Evolutionary conservation across 768 basidiomycete genomes (phyloP).

Genomic region (Coprinopsis strossmayeri): DNA sequence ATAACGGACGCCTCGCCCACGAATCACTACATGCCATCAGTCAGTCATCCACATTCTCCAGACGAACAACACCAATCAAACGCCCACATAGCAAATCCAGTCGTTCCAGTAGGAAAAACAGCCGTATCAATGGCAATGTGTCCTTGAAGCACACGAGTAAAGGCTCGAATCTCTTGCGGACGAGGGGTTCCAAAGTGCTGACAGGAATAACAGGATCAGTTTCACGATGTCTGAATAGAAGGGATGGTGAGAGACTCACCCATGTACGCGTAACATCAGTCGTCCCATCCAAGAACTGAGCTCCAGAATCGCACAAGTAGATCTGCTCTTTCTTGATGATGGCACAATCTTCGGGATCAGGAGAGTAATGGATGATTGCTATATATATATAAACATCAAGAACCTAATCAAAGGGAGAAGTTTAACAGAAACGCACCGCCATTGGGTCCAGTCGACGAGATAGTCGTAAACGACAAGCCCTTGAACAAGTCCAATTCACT

Average conservation of each 20-base stretch:
- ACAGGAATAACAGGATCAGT: background rate
- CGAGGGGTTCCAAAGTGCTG: constrained; percentile 88
- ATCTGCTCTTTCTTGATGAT: constrained; percentile 64
- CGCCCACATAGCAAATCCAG: constrained; percentile 43
- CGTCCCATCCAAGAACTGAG: constrained; percentile 88
- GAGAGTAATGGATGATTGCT: constrained; percentile 94
- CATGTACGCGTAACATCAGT: constrained; percentile 92
- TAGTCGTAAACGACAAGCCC: constrained; percentile 88
- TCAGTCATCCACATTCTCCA: too few species aligned
- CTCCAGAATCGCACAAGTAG: constrained; percentile 74
- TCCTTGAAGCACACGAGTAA: constrained; percentile 88
- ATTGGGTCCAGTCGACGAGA: constrained; percentile 90
- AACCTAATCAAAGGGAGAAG: background rate
- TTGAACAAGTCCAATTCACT: constrained; percentile 77
- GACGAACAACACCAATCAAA: background rate
- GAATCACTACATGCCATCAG: constrained; percentile 74
- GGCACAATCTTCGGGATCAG: constrained; percentile 67
- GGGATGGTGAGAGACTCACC: constrained; percentile 34
- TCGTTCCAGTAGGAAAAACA: constrained; percentile 76
- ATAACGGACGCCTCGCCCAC: constrained; percentile 71
- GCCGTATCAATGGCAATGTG: constrained; percentile 86
- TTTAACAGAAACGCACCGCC: constrained; percentile 69
- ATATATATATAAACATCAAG: background rate
- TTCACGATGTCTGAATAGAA: background rate
- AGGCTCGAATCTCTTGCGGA: constrained; percentile 76